Evolutionary conservation across 1,284 basidiomycete genomes (phyloP).

Genomic region (Microbotryum intermedium): DNA sequence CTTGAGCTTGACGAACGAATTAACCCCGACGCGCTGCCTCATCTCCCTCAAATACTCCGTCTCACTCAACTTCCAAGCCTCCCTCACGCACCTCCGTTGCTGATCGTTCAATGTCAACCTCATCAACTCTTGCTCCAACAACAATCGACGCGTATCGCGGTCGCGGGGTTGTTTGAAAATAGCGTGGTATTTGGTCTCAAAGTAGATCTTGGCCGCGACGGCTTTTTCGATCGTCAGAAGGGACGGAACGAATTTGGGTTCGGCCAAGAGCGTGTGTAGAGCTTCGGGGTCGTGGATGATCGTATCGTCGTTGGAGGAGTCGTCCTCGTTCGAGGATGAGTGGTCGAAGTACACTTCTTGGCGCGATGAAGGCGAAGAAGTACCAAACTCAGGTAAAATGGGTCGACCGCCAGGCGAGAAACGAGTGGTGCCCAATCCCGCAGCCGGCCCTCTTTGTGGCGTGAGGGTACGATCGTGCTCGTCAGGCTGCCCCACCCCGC

Average conservation of each 20-base stretch:
- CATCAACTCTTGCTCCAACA: conserved; percentile 79
- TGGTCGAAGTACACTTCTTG: neutral
- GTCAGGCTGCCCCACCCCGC: too few species aligned
- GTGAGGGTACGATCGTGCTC: neutral
- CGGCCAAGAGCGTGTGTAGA: neutral
- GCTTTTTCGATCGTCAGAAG: conserved; percentile 86
- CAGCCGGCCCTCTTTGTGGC: neutral
- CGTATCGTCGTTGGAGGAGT: neutral
- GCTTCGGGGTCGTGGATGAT: neutral
- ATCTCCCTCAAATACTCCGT: conserved; percentile 78
- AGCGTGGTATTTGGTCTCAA: conserved; percentile 93
- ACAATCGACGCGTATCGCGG: conserved; percentile 70
- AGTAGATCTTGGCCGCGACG: conserved; percentile 84
- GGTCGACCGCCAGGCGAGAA: conserved; percentile 6
- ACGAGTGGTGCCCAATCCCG: conserved; percentile 1
- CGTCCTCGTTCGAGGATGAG: neutral
- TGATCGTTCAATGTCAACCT: conserved; percentile 59
- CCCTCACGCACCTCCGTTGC: conserved; percentile 63
- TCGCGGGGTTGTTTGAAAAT: conserved; percentile 56
- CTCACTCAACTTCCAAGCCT: conserved; percentile 76
- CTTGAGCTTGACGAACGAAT: conserved; percentile 80
- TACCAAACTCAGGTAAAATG: neutral
- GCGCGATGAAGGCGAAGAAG: neutral
- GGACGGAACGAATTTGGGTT: conserved; percentile 56
- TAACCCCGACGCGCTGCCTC: conserved; percentile 69